Evolutionary conservation across 257 asterid genomes (phyloP), one percentile per base, ranked within the genome.

Genomic region (Mentha longifolia): DNA sequence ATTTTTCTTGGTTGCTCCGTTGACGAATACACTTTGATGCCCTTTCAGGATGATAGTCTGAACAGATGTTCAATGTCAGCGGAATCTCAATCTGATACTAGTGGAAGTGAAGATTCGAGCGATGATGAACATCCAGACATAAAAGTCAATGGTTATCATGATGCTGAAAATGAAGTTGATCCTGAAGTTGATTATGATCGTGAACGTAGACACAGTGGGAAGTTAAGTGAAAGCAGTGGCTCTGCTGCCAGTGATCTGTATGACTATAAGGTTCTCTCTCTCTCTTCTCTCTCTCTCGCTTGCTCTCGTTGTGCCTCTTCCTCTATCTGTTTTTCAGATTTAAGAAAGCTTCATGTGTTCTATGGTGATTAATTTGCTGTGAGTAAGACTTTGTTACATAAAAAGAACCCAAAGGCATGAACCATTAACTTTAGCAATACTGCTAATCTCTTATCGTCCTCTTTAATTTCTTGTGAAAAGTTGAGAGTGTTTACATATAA

Each of bases 201-300:
- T 71, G 92, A 84, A 68, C 95, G 97, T 37, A 87, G 89, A 75
- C 90, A 81, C 77, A 86, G 98, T 78, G 98, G 97, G 73, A 92
- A 85, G 80, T 76, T 92, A 74, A 92, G 98, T 75, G 96, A 84
- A 85, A 88, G 96, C 80, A 92, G 98, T 69, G 95, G 97, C 71
- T 92, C 97, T 65, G 89, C 82, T 76, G 88, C 92, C 68, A 85
- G 89, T 74, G 97, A 92, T 89, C 91, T 92, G 56, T 92, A 89
- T 85, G 95, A 88, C 72, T 88, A 86, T 69, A 88, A 92, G 98
- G 98, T 92, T 73, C 64, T 55, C 74, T 73, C 67, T 51, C 71
- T 71, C 73, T 45, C n/a, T n/a, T n/a, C n/a, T n/a, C n/a, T n/a
- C n/a, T n/a, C n/a, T n/a, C n/a, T n/a, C n/a, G n/a, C 78, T 46